Base-by-base conservation (phyloP, 495 filamentous ascomycete species). In the Talaromyces borbonicus region DNA sequence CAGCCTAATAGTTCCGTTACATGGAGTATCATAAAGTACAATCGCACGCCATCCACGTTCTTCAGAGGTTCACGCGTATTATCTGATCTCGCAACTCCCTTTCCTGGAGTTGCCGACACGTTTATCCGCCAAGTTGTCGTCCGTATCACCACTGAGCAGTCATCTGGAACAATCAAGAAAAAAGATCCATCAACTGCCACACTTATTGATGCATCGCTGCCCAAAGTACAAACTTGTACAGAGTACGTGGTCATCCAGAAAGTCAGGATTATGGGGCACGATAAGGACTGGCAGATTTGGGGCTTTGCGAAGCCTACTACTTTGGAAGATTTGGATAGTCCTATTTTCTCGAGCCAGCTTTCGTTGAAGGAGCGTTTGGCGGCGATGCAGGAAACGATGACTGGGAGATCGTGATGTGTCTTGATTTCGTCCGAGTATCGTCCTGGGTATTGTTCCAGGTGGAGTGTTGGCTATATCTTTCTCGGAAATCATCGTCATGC, bases 241-340 rank as follows among this genome's bases (percentile, higher is more conserved):
- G 90, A 96, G 68, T 83, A 93, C 55, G 18, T 96, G n/a, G 83
- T 90, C 4, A 54, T 95, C 16, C 84, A 87, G 66, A 71, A 73
- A 54, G 52, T 62, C 19, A 58, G 81, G 39, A 62, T 74, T 63
- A 68, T 68, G 2, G 84, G 76, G 43, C 54, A 69, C 50, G 71
- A 79, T 32, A 62, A 60, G 29, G 71, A 72, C 9, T 96, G 90
- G 90, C 75, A 71, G 57, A 56, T 94, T 38, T 85, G 87, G 80
- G 88, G 88, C 19, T 80, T 77, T 27, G 60, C 76, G 29, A 66
- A 72, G 49, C 73, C 81, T 54, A 83, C 77, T 8, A 77, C 71
- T 31, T n/a, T 59, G 16, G 69, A 81, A 22, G 62, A 67, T 16
- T 60, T 74, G 41, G 37, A 59, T 12, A 56, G 32, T 39, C 62